Evolutionary conservation across 164 flowering plant genomes (phyloP), one percentile per base, ranked within the genome.

Genomic region (Litsea cubeba): DNA sequence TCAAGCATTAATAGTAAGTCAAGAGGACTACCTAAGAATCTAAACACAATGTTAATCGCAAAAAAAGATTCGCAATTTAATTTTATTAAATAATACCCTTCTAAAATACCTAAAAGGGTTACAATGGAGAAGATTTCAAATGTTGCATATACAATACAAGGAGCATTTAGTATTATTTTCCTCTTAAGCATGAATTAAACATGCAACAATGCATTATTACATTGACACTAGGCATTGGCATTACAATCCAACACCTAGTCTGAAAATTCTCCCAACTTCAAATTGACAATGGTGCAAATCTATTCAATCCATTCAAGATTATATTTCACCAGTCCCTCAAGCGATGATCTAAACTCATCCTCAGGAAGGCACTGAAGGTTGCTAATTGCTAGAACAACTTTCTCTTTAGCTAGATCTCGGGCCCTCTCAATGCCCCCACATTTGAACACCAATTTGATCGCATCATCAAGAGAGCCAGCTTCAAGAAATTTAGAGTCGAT

Each of bases 401-500:
- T 95, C 81, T 88, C 88, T 76, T 79, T 84, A 0, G 98, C 97
- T 64, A 95, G 73, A 46, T 83, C 85, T 68, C 72, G 91, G 12
- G 97, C 97, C 75, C 84, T 81, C 62, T 87, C 87, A 54, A 95
- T 91, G 1, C 97, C 98, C 5, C 97, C 97, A 79, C 86, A 72
- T 25, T 78, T 84, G 72, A 79, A 83, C 26, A 95, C 86, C 67
- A 95, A 75, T 64, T 74, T 74, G n/a, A 93, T 84, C 30, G 97
- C 97, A 74, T 89, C 86, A 12, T 86, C 87, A 1, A 95, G 88
- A 10, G 98, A 92, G 26, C 97, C 97, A 3, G 80, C 58, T 74
- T 95, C 97, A 54, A 83, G 82, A 77, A 92, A 95, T 75, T 95
- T 97, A 6, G 97, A 87, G 71, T 95, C 97, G n/a, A 95, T 91